Evolutionary conservation across 306 rosid genomes (phyloP), one percentile per base, ranked within the genome.

Genomic region (Cucurbita maxima): DNA sequence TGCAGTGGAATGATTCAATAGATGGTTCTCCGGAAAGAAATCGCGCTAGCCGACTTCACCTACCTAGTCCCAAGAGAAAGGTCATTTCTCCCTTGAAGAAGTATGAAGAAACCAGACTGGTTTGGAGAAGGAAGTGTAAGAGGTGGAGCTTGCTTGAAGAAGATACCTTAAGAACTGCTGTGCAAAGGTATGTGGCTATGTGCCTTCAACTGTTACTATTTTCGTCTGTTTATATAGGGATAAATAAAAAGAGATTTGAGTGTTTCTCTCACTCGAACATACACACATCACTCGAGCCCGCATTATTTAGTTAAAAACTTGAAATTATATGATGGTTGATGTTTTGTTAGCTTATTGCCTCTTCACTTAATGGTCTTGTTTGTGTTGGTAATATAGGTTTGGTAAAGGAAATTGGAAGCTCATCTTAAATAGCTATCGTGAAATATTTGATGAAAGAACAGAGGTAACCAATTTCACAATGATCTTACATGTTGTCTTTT

Each of bases 1-100:
- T 82, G 68, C 82, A 90, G 97, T 90, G 94, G 97, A 56, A 80
- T 61, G 97, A 88, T 84, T 82, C 97, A n/a, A 78, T 84, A 22
- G 83, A 86, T 53, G 74, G 60, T 67, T 73, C 74, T 30, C 86
- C 80, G 2, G 88, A 45, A 20, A 78, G 25, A 48, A 25, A 63
- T 10, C 43, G 12, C 10, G 5, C 20, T 3, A 51, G 37, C 58
- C 80, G 63, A 52, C 75, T 77, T 71, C 78, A 76, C 52, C 79
- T 89, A 4, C 88, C 81, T 44, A 85, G 78, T 72, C 87, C 90
- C 14, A 85, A 44, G 77, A 76, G 69, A 72, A 73, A 11, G 59
- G 77, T 12, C 20, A 48, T 52, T 76, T 81, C 96, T 75, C 94
- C 90, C 1, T 75, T 88, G 78, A 76, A 82, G 80, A 75, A 10